These are phyloP conservation scores for Chenopodium formosanum DNA, from an alignment of 148 eudicot genomes.

Conservation along the genomic window DNA sequence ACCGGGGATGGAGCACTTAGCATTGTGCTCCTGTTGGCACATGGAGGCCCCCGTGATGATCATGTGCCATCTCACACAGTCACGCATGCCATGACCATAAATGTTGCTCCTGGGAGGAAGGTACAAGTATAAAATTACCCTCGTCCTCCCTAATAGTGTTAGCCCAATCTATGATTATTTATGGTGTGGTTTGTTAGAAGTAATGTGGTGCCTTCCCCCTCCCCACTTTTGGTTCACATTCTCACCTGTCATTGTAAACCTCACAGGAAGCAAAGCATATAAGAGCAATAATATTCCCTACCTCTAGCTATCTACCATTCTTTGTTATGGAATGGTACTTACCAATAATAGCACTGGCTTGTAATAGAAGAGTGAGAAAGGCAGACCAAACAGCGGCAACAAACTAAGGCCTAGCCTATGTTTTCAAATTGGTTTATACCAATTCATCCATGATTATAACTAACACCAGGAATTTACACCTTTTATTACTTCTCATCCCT, in stretches of 20 bases:
- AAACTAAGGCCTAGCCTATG: slow-evolving; percentile 5
- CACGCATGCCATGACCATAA: no score
- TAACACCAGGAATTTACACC: not conserved
- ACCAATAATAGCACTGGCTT: slow-evolving; percentile 36
- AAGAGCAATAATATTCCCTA: slow-evolving; percentile 13
- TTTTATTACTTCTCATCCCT: not conserved
- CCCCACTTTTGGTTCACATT: slow-evolving; percentile 3
- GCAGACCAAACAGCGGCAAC: not conserved
- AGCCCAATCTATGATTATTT: not conserved
- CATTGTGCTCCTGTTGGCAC: not conserved
- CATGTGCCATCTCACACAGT: not conserved
- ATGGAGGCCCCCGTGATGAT: not conserved
- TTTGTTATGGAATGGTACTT: slow-evolving; percentile 17
- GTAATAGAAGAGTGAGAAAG: slow-evolving; percentile 18
- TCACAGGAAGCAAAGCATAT: slow-evolving; percentile 26
- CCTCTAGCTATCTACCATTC: slow-evolving; percentile 24
- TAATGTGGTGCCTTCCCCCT: not conserved
- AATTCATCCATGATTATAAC: slow-evolving; percentile 12
- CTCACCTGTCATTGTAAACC: slow-evolving; percentile 24
- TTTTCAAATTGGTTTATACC: slow-evolving; percentile 12
- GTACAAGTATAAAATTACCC: not conserved
- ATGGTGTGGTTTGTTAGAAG: not conserved
- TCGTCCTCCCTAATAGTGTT: not conserved
- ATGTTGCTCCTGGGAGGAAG: not conserved
- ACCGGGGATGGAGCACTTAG: not conserved